A percentile compares a stretch with the other conserved stretches of the same genome.
phyloP scores from a whole-genome alignment of 768 basidiomycete species.

The Boletus insuetus region DNA sequence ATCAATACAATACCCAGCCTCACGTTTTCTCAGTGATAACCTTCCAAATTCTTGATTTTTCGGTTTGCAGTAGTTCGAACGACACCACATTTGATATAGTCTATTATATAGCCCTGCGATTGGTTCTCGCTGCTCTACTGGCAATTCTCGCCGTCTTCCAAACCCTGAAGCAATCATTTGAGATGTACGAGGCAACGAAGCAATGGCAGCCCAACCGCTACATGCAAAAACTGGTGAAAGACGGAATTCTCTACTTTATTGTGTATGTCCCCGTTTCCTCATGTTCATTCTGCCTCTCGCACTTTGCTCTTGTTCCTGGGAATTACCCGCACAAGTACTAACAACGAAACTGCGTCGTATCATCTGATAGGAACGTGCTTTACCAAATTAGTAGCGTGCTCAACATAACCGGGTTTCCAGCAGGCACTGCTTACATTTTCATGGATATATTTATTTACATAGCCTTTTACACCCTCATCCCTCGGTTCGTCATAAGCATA shows the following conservation, averaged over 20 bases:
- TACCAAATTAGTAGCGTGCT: no score
- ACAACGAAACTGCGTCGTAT: constrained; percentile 1
- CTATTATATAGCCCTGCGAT: neutral
- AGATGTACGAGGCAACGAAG: neutral
- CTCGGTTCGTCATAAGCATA: neutral
- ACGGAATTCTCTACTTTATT: neutral
- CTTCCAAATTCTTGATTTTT: neutral
- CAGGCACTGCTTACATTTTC: no score
- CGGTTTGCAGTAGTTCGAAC: neutral
- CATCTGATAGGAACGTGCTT: no score
- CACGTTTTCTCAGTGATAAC: neutral
- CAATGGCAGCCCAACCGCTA: neutral
- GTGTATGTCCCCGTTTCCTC: neutral
- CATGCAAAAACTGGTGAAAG: neutral
- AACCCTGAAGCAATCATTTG: neutral
- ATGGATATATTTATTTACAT: no score
- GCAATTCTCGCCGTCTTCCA: neutral
- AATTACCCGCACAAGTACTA: no score
- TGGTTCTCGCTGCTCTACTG: neutral
- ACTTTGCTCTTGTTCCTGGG: no score
- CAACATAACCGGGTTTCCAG: no score
- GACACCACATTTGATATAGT: no score
- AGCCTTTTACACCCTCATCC: neutral
- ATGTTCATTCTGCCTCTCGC: no score
- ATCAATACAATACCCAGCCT: neutral